These are phyloP conservation scores for Ciborinia camelliae DNA, from an alignment of 2,329 filamentous ascomycete species.

Conservation along the genomic window DNA sequence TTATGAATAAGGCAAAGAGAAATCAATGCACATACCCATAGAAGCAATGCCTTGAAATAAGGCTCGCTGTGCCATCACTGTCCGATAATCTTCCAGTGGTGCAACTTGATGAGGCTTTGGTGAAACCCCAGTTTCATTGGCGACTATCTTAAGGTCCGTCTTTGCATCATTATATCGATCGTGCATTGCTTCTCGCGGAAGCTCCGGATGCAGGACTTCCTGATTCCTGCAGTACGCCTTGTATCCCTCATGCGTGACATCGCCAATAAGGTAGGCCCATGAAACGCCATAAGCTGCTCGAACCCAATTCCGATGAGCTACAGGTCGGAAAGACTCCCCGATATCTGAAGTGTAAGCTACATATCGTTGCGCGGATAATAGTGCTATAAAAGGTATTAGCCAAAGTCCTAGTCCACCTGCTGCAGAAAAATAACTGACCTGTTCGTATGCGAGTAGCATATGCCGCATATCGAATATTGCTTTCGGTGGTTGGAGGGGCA, in stretches of 20 bases:
- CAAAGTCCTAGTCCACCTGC: neutral
- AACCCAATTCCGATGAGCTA: constrained; percentile 82
- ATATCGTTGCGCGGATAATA: constrained; percentile 88
- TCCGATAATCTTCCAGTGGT: constrained; percentile 82
- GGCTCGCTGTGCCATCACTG: constrained; percentile 85
- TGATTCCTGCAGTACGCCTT: constrained; percentile 91
- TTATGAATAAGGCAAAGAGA: constrained; percentile 39
- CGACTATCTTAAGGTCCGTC: constrained; percentile 21
- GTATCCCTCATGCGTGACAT: constrained; percentile 91
- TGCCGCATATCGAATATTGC: constrained; percentile 82
- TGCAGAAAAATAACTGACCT: neutral
- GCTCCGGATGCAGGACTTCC: constrained; percentile 64
- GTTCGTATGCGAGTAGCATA: constrained; percentile 85
- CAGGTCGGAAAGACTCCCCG: constrained; percentile 89
- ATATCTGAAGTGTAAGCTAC: constrained; percentile 97
- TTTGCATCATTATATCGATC: constrained; percentile 37
- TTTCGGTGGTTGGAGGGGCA: constrained; percentile 76
- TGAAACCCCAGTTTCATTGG: constrained; percentile 21
- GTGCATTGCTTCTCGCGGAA: constrained; percentile 42
- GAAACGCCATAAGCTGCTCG: constrained; percentile 83
- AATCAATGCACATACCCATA: constrained; percentile 79
- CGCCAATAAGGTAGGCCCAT: constrained; percentile 88
- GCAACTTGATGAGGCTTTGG: constrained; percentile 49
- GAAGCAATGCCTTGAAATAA: constrained; percentile 87
- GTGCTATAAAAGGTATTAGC: constrained; percentile 46